Evolutionary conservation across 2,329 filamentous ascomycete species (phyloP), one percentile per base, ranked within the genome.

Genomic region (Hypoxylon sp.): DNA sequence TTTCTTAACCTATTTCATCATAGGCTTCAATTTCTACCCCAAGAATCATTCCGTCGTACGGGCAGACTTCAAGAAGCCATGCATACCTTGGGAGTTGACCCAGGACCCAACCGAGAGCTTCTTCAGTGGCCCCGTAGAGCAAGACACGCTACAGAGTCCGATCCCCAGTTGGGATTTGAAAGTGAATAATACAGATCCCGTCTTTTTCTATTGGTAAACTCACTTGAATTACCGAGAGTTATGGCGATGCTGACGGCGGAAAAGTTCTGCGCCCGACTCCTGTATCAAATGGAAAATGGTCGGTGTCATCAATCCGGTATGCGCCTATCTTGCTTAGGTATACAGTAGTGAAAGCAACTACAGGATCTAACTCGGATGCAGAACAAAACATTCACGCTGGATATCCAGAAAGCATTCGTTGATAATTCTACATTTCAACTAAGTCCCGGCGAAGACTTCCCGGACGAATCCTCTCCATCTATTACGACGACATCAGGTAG

Each of bases 221-320:
- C 9, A 19, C 34, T 19, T 17, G 3, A 25, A 9, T 5, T 30
- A 17, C 23, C 7, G 2, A n/a, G 14, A 10, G 4, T 28, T 19
- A 46, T 11, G 11, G 11, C 5, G 13, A 57, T 30, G 21, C 59
- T 60, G 32, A 60, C 7, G 3, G 11, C 11, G 9, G 10, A 5
- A 5, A 60, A 73, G 71, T 69, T 87, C 89, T 0, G 90, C 90
- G 0, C 84, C 87, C 0, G 85, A 82, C 0, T 92, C 90, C 1
- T 95, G 92, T 74, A 82, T 84, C 2, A 77, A 80, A 2, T 85
- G 90, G 46, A 84, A 87, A 21, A 95, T 95, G 92, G 85, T 95
- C 14, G 92, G 91, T 2, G 90, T 87, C 1, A 90, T 95, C 71
- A 95, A 94, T 74, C 86, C 90, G 5, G 87, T 89, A 81, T 66